Percentiles rank a stretch among this genome's conserved stretches.
Evolutionary conservation across 495 filamentous ascomycete species (phyloP).

Genomic region (Aspergillus asperescens): DNA sequence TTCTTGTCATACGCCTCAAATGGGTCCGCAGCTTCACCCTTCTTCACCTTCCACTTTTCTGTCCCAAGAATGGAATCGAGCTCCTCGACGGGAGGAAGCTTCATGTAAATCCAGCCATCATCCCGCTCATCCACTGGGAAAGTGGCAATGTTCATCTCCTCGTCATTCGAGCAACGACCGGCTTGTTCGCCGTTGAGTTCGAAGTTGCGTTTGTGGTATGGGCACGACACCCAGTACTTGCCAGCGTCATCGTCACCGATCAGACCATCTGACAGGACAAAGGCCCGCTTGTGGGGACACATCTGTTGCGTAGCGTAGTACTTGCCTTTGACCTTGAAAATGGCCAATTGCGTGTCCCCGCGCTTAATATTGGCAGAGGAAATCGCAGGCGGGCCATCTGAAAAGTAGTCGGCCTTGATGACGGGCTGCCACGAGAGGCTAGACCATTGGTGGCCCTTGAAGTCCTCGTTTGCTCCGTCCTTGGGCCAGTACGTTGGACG

Average conservation of each 20-base stretch:
- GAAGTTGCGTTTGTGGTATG: constrained; percentile 91
- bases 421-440: constrained; percentile 79
- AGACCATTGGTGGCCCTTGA: constrained; percentile 69
- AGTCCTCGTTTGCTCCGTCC: constrained; percentile 64
- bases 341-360: constrained; percentile 84
- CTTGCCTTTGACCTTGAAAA: constrained; percentile 80
- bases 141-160: constrained; percentile 72
- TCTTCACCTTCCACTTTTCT: constrained; percentile 74
- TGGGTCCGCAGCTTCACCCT: constrained; percentile 58
- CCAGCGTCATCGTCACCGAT: constrained; percentile 66
- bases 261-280: constrained; percentile 81
- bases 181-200: constrained; percentile 62
- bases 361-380: constrained; percentile 71
- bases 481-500: constrained; percentile 83
- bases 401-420: constrained; percentile 67
- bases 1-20: constrained; percentile 68
- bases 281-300: constrained; percentile 94
- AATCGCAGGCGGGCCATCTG: constrained; percentile 59
- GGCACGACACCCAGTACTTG: constrained; percentile 83
- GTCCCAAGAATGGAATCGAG: constrained; percentile 80
- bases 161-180: constrained; percentile 74
- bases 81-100: constrained; percentile 80
- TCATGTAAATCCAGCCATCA: constrained; percentile 80
- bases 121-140: constrained; percentile 75
- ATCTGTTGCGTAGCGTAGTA: constrained; percentile 95